Evolutionary conservation across 176 grass and related monocot genomes (phyloP).

Genomic region (Cenchrus purpureus): DNA sequence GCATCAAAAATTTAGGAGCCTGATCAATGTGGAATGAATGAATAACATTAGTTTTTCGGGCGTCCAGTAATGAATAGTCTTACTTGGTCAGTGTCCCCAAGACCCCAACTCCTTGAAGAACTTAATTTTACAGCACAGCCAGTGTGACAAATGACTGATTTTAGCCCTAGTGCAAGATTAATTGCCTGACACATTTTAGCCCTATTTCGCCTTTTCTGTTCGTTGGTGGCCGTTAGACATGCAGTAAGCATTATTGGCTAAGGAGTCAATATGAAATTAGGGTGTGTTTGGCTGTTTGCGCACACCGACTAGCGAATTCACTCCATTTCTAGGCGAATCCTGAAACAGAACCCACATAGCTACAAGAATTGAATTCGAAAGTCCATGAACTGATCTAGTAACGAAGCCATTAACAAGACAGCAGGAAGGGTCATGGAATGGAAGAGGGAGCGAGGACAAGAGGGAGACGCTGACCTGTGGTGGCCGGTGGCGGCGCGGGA

Average conservation of each 20-base stretch:
- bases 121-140: neutral
- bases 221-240: neutral
- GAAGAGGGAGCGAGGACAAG: neutral
- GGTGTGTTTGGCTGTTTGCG: neutral
- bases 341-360: neutral
- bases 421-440: neutral
- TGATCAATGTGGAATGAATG: neutral
- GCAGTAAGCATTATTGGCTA: neutral
- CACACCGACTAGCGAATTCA: too few relatives aligned
- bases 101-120: neutral
- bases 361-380: neutral
- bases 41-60: neutral
- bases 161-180: neutral
- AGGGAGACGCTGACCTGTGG: neutral
- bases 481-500: neutral
- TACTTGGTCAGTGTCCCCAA: neutral
- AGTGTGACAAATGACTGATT: neutral
- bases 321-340: neutral
- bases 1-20: neutral
- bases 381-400: neutral
- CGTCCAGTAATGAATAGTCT: neutral
- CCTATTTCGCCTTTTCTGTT: neutral
- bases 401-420: neutral
- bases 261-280: neutral
- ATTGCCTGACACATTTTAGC: too few relatives aligned